These are phyloP conservation scores for Leccinellum luteum DNA, from an alignment of 768 basidiomycete genomes.

Conservation along the genomic window DNA sequence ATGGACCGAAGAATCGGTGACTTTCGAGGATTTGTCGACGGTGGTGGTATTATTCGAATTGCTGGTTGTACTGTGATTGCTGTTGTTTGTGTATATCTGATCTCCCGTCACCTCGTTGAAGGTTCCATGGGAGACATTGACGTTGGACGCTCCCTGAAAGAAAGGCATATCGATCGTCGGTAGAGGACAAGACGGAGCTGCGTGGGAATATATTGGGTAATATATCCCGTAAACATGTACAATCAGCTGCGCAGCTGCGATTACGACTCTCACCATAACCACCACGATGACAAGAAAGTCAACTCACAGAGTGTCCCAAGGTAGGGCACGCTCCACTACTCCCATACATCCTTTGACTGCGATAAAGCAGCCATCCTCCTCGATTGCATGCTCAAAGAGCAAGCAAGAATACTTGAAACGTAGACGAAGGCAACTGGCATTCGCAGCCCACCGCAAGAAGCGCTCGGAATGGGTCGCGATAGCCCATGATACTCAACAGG, in stretches of 20 bases:
- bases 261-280: constrained; percentile 1
- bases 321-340: constrained; percentile 28
- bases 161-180: constrained; percentile 17
- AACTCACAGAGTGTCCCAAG: constrained; percentile 21
- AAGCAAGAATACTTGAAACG: constrained; percentile 22
- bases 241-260: background rate
- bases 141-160: constrained; percentile 20
- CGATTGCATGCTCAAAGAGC: constrained; percentile 14
- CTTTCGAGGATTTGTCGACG: constrained; percentile 12
- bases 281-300: constrained; percentile 19
- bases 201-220: constrained; percentile 1
- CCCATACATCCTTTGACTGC: constrained; percentile 20
- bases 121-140: constrained; percentile 15
- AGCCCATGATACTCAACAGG: constrained; percentile 36
- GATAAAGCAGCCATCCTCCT: constrained; percentile 23
- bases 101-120: constrained; percentile 23
- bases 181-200: background rate
- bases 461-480: constrained; percentile 32
- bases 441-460: constrained; percentile 23
- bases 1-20: constrained; percentile 23
- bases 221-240: background rate
- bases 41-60: constrained; percentile 21
- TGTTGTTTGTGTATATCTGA: constrained; percentile 18
- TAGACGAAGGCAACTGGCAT: constrained; percentile 17
- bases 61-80: constrained; percentile 11